These are phyloP conservation scores for Grigorovia transvaalensis DNA, from an alignment of 805 yeast genomes.

Conservation along the genomic window DNA sequence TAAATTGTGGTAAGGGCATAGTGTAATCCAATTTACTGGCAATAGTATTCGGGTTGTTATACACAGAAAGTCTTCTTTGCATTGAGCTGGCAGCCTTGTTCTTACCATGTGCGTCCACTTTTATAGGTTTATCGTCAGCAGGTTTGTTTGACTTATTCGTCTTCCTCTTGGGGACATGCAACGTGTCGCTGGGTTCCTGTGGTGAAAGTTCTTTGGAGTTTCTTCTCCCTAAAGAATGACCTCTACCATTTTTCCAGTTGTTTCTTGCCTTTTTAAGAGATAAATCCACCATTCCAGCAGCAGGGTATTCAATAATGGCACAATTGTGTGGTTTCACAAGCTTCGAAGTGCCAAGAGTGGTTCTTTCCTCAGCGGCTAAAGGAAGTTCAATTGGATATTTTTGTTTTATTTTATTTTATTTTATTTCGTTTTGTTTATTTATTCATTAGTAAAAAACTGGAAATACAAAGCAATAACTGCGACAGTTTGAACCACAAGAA, in stretches of 20 bases:
- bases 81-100: constrained; percentile 33
- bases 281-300: constrained; percentile 24
- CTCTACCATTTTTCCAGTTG: constrained; percentile 18
- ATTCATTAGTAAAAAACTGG: too few relatives aligned
- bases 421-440: too few relatives aligned
- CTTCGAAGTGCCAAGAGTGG: too few relatives aligned
- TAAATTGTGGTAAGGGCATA: constrained; percentile 18
- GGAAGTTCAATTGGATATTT: too few relatives aligned
- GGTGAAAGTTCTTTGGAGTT: neutral
- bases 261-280: constrained; percentile 26
- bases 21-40: constrained; percentile 16
- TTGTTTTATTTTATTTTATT: too few relatives aligned
- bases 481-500: too few relatives aligned
- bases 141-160: neutral
- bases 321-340: too few relatives aligned
- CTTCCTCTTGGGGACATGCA: neutral
- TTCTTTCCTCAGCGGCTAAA: neutral
- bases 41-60: constrained; percentile 24
- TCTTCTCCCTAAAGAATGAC: neutral
- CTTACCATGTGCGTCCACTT: constrained; percentile 28
- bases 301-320: neutral
- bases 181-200: neutral
- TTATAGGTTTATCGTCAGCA: constrained; percentile 19
- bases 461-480: too few relatives aligned
- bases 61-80: constrained; percentile 38